These are phyloP conservation scores for Diplocarpon rosae DNA, from an alignment of 2,329 filamentous ascomycete genomes.

Conservation along the genomic window DNA sequence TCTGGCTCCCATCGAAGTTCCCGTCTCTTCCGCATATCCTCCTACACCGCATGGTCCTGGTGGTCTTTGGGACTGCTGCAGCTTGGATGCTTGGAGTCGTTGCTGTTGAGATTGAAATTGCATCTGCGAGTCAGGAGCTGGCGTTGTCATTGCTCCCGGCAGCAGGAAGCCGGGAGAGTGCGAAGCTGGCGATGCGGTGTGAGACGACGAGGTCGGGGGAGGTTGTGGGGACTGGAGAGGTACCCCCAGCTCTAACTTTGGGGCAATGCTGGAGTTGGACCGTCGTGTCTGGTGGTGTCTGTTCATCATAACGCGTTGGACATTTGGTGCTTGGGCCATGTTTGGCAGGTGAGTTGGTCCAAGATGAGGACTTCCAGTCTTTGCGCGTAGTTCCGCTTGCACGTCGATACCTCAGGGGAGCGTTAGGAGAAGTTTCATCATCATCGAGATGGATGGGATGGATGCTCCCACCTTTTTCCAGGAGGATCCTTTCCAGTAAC, in stretches of 20 bases:
- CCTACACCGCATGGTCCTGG: conserved; percentile 18
- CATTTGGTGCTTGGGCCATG: conserved; percentile 61
- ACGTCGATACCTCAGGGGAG: conserved; percentile 75
- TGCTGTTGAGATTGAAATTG: conserved; percentile 37
- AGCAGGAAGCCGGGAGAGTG: conserved; percentile 50
- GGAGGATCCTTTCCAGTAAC: conserved; percentile 81
- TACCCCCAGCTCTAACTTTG: conserved; percentile 53
- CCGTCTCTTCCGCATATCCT: conserved; percentile 19
- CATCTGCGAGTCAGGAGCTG: conserved; percentile 43
- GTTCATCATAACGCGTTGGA: conserved; percentile 73
- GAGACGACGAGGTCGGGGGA: conserved; percentile 74
- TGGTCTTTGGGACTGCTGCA: conserved; percentile 21
- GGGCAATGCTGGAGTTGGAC: conserved; percentile 63
- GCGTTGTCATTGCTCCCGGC: conserved; percentile 50
- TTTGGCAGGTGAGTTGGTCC: conserved; percentile 56
- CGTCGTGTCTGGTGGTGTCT: conserved; percentile 60
- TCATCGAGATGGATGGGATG: neutral
- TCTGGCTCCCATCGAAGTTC: conserved; percentile 21
- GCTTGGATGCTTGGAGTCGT: conserved; percentile 20
- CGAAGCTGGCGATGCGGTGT: conserved; percentile 55
- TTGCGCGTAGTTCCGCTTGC: conserved; percentile 85
- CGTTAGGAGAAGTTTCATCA: conserved; percentile 7
- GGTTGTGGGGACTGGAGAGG: conserved; percentile 50
- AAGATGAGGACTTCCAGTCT: conserved; percentile 77
- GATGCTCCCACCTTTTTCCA: conserved; percentile 69